Conservation (phyloP, 2,329 filamentous ascomycete species). For the Trichothecium sympodiale region DNA sequence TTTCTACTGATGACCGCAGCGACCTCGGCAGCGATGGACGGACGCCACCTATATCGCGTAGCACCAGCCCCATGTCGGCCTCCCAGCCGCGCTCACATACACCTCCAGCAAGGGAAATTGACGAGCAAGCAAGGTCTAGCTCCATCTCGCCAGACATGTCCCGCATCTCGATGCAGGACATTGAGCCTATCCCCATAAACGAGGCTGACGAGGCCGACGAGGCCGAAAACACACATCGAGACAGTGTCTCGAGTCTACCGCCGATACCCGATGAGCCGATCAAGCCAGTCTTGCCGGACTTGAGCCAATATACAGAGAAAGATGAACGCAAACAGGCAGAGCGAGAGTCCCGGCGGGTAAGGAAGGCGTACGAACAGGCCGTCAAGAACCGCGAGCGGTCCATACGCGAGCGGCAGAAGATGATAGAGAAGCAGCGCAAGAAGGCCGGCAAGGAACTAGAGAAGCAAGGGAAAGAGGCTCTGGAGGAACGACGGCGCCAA, state of each 20-base stretch:
- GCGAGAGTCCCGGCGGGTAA: conserved; percentile 50
- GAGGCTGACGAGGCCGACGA: conserved; percentile 9
- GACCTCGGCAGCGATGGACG: too few relatives aligned
- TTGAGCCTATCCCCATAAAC: conserved; percentile 27
- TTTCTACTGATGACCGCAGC: too few relatives aligned
- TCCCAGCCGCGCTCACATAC: too few relatives aligned
- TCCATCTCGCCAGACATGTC: conserved; percentile 4
- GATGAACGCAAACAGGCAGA: conserved; percentile 56
- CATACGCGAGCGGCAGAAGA: conserved; percentile 51
- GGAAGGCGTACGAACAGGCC: conserved; percentile 55
- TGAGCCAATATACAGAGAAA: conserved; percentile 49
- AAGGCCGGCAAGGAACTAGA: conserved; percentile 28
- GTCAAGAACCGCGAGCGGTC: conserved; percentile 56
- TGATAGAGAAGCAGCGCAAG: conserved; percentile 41
- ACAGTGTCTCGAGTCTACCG: conserved; percentile 15
- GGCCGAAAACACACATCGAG: background rate
- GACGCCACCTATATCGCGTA: too few relatives aligned
- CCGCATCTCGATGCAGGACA: conserved; percentile 19
- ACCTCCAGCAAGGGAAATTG: too few relatives aligned
- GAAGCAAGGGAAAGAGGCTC: conserved; percentile 26
- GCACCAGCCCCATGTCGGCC: too few relatives aligned
- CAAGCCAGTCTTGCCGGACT: conserved; percentile 35
- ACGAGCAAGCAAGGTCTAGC: too few relatives aligned
- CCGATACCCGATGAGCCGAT: conserved; percentile 38
- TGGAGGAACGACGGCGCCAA: conserved; percentile 23